A percentile compares a stretch with the other conserved stretches of the same genome.
Conservation (phyloP, 345 rosid genomes). For the Trapa bicornis region DNA sequence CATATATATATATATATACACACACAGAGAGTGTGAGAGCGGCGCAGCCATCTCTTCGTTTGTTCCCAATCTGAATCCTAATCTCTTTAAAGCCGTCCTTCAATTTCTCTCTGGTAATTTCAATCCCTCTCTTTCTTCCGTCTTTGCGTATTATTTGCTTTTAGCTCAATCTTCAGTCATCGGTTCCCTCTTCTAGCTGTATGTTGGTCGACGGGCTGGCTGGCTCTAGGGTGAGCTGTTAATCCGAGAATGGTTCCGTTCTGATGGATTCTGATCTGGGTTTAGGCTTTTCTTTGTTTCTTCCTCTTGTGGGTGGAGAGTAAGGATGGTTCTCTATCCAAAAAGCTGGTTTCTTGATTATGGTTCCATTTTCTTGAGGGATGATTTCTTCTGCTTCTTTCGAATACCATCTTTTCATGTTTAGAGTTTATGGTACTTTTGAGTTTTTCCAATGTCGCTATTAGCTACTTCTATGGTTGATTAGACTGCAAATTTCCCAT, state of each 20-base stretch:
- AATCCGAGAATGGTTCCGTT: background rate
- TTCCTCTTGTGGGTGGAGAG: background rate
- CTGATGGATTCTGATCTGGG: constrained; percentile 1
- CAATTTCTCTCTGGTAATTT: background rate
- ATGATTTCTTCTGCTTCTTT: background rate
- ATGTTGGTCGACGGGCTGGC: background rate
- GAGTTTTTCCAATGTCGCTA: background rate
- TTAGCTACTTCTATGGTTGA: background rate
- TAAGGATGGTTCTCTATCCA: background rate
- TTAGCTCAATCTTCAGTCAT: background rate
- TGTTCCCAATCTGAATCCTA: background rate
- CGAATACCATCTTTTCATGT: background rate
- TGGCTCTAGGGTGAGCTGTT: background rate
- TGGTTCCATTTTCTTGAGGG: background rate
- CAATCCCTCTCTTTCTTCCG: background rate
- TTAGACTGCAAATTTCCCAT: background rate
- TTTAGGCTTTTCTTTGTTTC: background rate
- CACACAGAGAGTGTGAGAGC: background rate
- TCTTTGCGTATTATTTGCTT: background rate
- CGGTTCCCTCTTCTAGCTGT: background rate
- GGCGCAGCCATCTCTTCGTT: background rate
- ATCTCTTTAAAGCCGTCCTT: background rate
- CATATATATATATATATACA: background rate
- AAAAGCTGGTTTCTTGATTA: background rate
- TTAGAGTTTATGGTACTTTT: background rate